Base-by-base conservation (phyloP, 495 filamentous ascomycete species). In the Xylaria nigripes region DNA sequence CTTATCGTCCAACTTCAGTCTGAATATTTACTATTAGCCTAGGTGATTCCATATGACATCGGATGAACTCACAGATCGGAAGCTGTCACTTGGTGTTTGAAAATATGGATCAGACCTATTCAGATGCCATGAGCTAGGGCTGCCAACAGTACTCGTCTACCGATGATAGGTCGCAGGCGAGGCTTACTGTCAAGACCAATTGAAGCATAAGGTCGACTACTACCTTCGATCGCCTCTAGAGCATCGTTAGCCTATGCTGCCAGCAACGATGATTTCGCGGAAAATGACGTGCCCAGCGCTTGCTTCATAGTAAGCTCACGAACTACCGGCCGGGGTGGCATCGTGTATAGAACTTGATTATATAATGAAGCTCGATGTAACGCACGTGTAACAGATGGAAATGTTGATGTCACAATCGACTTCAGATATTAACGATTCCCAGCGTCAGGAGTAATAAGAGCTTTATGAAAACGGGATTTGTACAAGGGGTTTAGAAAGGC, bases 1-100 rank as follows among this genome's bases (percentile, higher is more conserved):
- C 59, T 86, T 87, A 64, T 95, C 90, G 45, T 78, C 82, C 22
- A 76, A 61, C 2, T 55, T 58, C 22, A 62, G 62, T 30, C 56
- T 65, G 42, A 32, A 40, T 30, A 23, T n/a, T 44, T 53, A 13
- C 18, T 30, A 62, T 67, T 45, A 69, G 57, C 40, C 34, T 50
- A 36, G 13, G 7, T 19, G 45, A 54, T 50, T 22, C 40, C 22
- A 22, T 53, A 50, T 32, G 23, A 23, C 16, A 23, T 6, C 25
- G 52, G 32, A 38, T 23, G 2, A 3, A 59, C 78, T 57, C 73
- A 85, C 83, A 86, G 63, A 55, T 78, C 80, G 21, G 76, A 65
- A 57, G 68, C 78, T 38, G 70, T 75, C 48, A 75, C 76, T 61
- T 83, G 82, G 46, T 82, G 75, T 34, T 80, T 76, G 29, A 86